phyloP scores from a whole-genome alignment of 192 early-diverging fungal species.

The Backusella australiensis region DNA sequence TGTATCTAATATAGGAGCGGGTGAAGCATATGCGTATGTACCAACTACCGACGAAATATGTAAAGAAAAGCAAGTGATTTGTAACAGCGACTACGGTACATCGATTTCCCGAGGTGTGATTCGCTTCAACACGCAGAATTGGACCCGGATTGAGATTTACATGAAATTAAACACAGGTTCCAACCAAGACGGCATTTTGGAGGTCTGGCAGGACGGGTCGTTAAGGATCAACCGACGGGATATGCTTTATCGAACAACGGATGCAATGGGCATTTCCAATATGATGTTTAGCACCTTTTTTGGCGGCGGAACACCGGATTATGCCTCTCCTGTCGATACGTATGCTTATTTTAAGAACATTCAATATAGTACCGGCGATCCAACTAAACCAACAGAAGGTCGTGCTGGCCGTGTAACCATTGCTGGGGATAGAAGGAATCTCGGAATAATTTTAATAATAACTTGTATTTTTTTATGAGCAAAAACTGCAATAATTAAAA shows the following conservation, averaged over 20 bases:
- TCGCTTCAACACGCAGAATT: constrained; percentile 31
- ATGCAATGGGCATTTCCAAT: constrained; percentile 40
- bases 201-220: constrained; percentile 39
- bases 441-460: no score
- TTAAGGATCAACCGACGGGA: constrained; percentile 25
- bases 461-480: no score
- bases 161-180: constrained; percentile 37
- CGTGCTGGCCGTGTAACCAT: no score
- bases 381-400: neutral
- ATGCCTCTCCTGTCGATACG: constrained; percentile 35
- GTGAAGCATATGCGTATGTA: constrained; percentile 44
- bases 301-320: constrained; percentile 37
- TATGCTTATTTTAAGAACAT: constrained; percentile 40
- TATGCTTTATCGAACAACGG: constrained; percentile 36
- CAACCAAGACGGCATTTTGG: constrained; percentile 28
- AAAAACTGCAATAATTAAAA: no score
- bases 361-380: constrained; percentile 35
- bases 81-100: constrained; percentile 45
- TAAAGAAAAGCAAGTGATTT: constrained; percentile 26
- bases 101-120: constrained; percentile 43
- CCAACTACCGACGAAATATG: constrained; percentile 37
- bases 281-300: constrained; percentile 51
- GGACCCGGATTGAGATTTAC: constrained; percentile 41
- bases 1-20: neutral
- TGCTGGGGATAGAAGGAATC: no score